phyloP scores from a whole-genome alignment of 2,329 filamentous ascomycete species.

The Tothia fuscella region DNA sequence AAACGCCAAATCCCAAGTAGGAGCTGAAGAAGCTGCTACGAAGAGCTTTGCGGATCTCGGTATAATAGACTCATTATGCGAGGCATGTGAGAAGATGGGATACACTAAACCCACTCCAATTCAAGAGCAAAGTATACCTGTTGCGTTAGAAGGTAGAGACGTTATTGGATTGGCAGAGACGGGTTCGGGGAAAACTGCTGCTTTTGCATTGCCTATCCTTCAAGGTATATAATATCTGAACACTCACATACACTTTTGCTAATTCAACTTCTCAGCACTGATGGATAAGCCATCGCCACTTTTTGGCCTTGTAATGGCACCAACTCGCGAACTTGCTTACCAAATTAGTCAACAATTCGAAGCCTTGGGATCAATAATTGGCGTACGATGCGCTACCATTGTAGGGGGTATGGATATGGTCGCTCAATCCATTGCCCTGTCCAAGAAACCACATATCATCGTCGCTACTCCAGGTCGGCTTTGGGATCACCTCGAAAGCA shows the following conservation, averaged over 20 bases:
- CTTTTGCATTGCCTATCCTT: slow-evolving; percentile 85
- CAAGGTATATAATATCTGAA: slow-evolving; percentile 37
- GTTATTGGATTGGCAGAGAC: slow-evolving; percentile 92
- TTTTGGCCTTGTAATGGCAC: slow-evolving; percentile 82
- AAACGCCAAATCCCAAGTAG: background rate
- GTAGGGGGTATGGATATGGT: slow-evolving; percentile 97
- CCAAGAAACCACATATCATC: slow-evolving; percentile 90
- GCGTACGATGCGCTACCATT: slow-evolving; percentile 73
- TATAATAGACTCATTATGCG: slow-evolving; percentile 74
- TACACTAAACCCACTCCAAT: slow-evolving; percentile 86
- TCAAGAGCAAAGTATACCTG: slow-evolving; percentile 71
- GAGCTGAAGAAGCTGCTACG: slow-evolving; percentile 17
- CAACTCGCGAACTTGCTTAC: slow-evolving; percentile 83
- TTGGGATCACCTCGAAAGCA: slow-evolving; percentile 89
- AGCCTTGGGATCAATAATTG: slow-evolving; percentile 74
- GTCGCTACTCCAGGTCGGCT: slow-evolving; percentile 85
- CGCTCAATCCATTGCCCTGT: slow-evolving; percentile 75
- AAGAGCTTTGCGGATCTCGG: slow-evolving; percentile 64
- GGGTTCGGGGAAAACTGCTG: slow-evolving; percentile 89
- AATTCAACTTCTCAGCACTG: slow-evolving; percentile 38
- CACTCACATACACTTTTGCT: background rate
- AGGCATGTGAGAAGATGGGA: slow-evolving; percentile 70
- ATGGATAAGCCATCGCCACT: slow-evolving; percentile 77
- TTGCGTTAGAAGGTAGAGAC: slow-evolving; percentile 68
- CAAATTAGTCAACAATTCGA: slow-evolving; percentile 87